Conservation (phyloP, 768 basidiomycete species). For the Mycena haematopus region DNA sequence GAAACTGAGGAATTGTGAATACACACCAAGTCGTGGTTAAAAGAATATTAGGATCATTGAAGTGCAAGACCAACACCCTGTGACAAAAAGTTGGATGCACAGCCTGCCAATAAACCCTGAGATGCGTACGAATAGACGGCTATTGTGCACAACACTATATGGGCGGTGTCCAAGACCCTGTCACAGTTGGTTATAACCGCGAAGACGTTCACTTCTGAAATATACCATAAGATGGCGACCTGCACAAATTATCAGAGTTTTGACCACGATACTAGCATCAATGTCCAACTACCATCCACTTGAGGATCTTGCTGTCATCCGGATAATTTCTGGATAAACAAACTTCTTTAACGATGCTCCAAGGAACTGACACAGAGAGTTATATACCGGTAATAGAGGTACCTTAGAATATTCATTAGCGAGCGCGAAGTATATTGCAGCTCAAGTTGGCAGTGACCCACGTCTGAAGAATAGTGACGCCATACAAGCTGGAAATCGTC, state of each 20-base stretch:
- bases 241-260: conserved; percentile 24
- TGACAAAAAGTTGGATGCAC: neutral
- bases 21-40: conserved; percentile 48
- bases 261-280: neutral
- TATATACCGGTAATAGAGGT: conserved; percentile 49
- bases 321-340: conserved; percentile 31
- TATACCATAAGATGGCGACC: conserved; percentile 47
- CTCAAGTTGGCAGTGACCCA: conserved; percentile 30
- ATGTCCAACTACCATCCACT: conserved; percentile 43
- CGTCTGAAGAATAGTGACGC: conserved; percentile 53
- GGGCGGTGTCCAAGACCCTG: conserved; percentile 51
- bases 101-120: neutral
- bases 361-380: neutral
- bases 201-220: neutral
- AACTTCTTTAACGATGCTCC: neutral
- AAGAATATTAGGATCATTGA: conserved; percentile 44
- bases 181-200: neutral
- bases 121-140: conserved; percentile 50
- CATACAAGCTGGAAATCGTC: conserved; percentile 46
- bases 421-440: conserved; percentile 7
- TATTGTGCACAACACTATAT: conserved; percentile 51
- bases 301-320: conserved; percentile 45
- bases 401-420: conserved; percentile 34
- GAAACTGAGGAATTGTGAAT: neutral
- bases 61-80: conserved; percentile 57